A percentile compares a stretch with the other conserved stretches of the same genome.
These are phyloP conservation scores for Trichoderma erinaceum DNA, from an alignment of 495 filamentous ascomycete species.

Conservation along the genomic window DNA sequence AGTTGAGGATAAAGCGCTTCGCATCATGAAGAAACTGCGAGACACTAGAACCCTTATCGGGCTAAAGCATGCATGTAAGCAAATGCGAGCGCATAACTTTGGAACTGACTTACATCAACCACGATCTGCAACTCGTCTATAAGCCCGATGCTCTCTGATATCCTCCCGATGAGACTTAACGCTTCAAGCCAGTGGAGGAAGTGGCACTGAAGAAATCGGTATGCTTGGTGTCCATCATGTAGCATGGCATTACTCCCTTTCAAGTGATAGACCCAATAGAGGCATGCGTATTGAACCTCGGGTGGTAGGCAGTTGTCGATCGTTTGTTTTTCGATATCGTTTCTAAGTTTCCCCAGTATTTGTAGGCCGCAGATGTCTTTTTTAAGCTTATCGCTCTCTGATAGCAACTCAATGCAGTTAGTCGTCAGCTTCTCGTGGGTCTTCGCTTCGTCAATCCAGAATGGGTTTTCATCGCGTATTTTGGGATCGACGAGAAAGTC, in stretches of 20 bases:
- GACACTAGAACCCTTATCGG: neutral
- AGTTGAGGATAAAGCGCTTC: neutral
- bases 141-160: too few relatives aligned
- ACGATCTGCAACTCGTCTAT: neutral
- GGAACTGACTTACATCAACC: neutral
- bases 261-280: slow-evolving; percentile 40
- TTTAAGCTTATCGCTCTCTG: neutral
- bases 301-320: slow-evolving; percentile 21
- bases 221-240: slow-evolving; percentile 20
- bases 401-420: slow-evolving; percentile 30
- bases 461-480: slow-evolving; percentile 10
- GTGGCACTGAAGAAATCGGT: slow-evolving; percentile 26
- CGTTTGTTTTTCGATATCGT: neutral
- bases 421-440: slow-evolving; percentile 17
- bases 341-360: neutral
- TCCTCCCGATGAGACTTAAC: slow-evolving; percentile 21
- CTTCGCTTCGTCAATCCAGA: slow-evolving; percentile 26
- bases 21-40: neutral
- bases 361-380: slow-evolving; percentile 23
- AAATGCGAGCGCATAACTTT: neutral
- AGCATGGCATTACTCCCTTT: slow-evolving; percentile 17
- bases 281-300: slow-evolving; percentile 28
- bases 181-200: slow-evolving; percentile 33
- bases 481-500: slow-evolving; percentile 23
- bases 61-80: too few relatives aligned